Percentiles rank a stretch among this genome's conserved stretches.
These are phyloP conservation scores for Toxoplasma gondii DNA, from an alignment of 169 alveolate species.

Conservation along the genomic window DNA sequence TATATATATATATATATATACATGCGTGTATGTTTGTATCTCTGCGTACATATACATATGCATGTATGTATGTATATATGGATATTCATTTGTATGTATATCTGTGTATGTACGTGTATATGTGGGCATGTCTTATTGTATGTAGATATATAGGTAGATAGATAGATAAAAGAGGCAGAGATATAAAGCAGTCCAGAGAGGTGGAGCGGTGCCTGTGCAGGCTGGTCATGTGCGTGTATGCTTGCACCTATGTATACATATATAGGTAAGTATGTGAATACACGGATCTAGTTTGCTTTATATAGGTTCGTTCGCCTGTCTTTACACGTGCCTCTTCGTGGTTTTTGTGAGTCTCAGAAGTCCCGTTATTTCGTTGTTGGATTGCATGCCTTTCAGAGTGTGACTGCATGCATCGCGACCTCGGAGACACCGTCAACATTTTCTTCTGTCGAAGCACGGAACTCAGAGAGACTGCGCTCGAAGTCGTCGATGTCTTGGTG, in stretches of 20 bases:
- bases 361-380: background rate
- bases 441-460: conserved; percentile 4
- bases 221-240: too few relatives aligned
- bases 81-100: background rate
- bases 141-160: background rate
- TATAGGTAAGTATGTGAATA: background rate
- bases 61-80: background rate
- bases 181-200: too few relatives aligned
- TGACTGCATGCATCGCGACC: conserved; percentile 25
- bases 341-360: background rate
- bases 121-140: background rate
- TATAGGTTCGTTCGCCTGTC: background rate
- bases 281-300: background rate
- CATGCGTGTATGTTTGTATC: background rate
- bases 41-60: background rate
- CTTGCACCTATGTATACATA: too few relatives aligned
- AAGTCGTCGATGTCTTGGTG: conserved; percentile 7
- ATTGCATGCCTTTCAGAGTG: background rate
- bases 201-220: too few relatives aligned
- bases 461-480: background rate
- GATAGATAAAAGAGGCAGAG: too few relatives aligned
- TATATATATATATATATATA: too few relatives aligned
- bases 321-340: background rate
- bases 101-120: background rate
- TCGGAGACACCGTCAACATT: background rate